phyloP scores from a whole-genome alignment of 352 stramenopile species.

The Globisporangium okanoganense region DNA sequence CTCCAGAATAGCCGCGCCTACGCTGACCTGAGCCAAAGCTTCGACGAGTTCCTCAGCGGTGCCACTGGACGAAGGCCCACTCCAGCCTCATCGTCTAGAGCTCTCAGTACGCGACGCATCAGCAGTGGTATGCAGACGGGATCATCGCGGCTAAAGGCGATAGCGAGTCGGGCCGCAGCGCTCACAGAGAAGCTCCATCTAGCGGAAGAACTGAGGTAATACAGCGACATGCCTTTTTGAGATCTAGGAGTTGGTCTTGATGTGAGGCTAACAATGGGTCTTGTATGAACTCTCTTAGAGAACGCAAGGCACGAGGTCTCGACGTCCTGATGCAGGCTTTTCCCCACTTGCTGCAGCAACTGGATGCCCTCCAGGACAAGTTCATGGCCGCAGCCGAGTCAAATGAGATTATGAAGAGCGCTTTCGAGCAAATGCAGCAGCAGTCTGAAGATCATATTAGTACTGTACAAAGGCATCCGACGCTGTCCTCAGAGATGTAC shows the following conservation, averaged over 20 bases:
- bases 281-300: slow-evolving; percentile 19
- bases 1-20: slow-evolving; percentile 28
- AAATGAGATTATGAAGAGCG: slow-evolving; percentile 44
- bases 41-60: slow-evolving; percentile 23
- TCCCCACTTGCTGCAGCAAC: slow-evolving; percentile 36
- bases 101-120: neutral
- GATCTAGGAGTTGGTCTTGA: neutral
- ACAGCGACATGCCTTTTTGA: neutral
- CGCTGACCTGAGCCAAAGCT: slow-evolving; percentile 29
- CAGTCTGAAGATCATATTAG: neutral
- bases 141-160: slow-evolving; percentile 1
- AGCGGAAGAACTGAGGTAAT: slow-evolving; percentile 35
- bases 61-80: slow-evolving; percentile 7
- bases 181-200: slow-evolving; percentile 33
- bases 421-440: slow-evolving; percentile 40
- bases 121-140: slow-evolving; percentile 6
- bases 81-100: neutral
- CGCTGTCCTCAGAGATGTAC: slow-evolving; percentile 13
- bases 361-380: slow-evolving; percentile 49
- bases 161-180: slow-evolving; percentile 20
- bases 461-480: neutral
- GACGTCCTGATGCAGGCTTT: slow-evolving; percentile 40
- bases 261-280: neutral
- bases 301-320: slow-evolving; percentile 39
- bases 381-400: slow-evolving; percentile 38